A percentile compares a stretch with the other conserved stretches of the same genome.
Conservation (phyloP, 371 early-diverging fungal genomes). For the Apophysomyces trapeziformis region DNA sequence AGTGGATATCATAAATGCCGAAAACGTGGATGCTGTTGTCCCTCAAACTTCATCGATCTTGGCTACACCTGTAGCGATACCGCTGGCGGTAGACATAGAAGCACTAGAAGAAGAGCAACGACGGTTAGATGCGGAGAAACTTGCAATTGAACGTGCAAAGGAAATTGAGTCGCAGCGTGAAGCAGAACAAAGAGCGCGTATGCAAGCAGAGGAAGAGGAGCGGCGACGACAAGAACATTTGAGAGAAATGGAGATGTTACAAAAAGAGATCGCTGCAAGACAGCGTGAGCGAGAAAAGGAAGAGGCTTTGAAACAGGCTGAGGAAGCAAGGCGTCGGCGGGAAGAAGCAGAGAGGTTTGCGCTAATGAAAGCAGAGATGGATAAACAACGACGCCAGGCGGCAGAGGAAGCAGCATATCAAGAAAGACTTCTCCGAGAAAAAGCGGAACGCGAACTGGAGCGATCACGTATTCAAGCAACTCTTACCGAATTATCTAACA, state of each 20-base stretch:
- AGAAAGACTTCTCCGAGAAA: constrained; percentile 14
- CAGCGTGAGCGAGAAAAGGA: constrained; percentile 10
- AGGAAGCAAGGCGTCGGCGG: constrained; percentile 8
- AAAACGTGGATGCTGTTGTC: background rate
- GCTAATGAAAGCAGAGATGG: background rate
- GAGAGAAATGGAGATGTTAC: constrained; percentile 5
- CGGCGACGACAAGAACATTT: constrained; percentile 8
- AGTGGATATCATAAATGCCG: constrained; percentile 33
- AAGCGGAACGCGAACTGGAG: constrained; percentile 5
- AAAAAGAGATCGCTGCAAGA: constrained; percentile 11
- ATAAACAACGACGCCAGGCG: constrained; percentile 8
- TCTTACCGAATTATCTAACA: constrained; percentile 7
- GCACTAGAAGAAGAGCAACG: constrained; percentile 6
- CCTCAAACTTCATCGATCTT: background rate
- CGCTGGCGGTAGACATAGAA: constrained; percentile 1
- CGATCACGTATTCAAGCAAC: constrained; percentile 14
- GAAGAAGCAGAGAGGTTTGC: constrained; percentile 6
- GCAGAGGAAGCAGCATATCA: constrained; percentile 15
- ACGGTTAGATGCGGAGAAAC: constrained; percentile 1
- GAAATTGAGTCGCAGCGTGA: background rate
- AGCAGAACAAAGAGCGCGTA: constrained; percentile 15
- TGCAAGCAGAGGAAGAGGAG: constrained; percentile 13
- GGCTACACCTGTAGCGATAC: background rate
- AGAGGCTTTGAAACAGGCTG: background rate
- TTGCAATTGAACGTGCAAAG: background rate